Percentiles rank a stretch among this genome's conserved stretches.
Conservation (phyloP, 768 basidiomycete genomes). For the Russula ochroleuca region DNA sequence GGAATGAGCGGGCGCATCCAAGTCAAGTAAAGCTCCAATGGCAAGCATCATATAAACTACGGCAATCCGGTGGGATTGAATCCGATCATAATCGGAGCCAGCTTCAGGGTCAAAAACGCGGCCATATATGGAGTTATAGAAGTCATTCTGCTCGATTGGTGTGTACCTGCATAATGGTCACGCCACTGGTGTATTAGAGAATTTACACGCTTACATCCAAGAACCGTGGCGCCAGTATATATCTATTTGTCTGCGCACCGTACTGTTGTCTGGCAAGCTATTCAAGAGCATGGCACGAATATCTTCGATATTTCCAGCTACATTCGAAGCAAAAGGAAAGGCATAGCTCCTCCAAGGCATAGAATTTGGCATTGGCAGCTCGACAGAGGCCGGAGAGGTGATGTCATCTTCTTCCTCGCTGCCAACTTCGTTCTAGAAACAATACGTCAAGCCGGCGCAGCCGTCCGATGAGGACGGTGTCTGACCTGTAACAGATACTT, state of each 20-base stretch:
- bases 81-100: slow-evolving; percentile 37
- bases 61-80: slow-evolving; percentile 51
- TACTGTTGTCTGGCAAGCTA: slow-evolving; percentile 42
- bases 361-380: slow-evolving; percentile 46
- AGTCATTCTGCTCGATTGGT: slow-evolving; percentile 58
- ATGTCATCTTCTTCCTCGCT: slow-evolving; percentile 50
- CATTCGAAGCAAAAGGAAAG: slow-evolving; percentile 50
- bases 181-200: background rate
- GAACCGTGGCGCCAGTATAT: slow-evolving; percentile 64
- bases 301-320: slow-evolving; percentile 42
- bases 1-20: slow-evolving; percentile 49
- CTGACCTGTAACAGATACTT: slow-evolving; percentile 65
- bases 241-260: slow-evolving; percentile 39
- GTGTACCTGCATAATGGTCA: slow-evolving; percentile 47
- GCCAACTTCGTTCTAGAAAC: slow-evolving; percentile 51
- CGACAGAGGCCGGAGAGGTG: slow-evolving; percentile 37
- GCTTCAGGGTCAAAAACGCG: slow-evolving; percentile 49
- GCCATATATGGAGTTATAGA: slow-evolving; percentile 47
- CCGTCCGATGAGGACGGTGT: slow-evolving; percentile 18
- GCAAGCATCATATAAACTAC: slow-evolving; percentile 63
- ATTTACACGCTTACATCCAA: slow-evolving; percentile 54
- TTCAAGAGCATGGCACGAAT: slow-evolving; percentile 44
- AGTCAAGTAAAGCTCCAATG: slow-evolving; percentile 58
- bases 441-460: slow-evolving; percentile 17
- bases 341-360: slow-evolving; percentile 56